Base-by-base conservation (phyloP, 148 eudicot genomes). In the Rhododendron ferrugineum region DNA sequence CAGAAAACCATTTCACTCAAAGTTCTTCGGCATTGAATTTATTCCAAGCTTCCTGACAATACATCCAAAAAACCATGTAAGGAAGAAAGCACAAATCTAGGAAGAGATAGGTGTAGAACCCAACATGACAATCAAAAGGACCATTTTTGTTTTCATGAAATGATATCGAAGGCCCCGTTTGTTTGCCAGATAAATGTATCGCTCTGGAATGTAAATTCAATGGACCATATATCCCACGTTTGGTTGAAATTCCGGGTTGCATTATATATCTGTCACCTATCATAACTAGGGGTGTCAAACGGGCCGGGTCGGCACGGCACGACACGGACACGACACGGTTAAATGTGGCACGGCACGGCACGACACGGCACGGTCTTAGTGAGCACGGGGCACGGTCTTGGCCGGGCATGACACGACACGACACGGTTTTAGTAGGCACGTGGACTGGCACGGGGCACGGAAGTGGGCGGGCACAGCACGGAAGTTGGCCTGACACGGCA, bases 21-120 rank as follows among this genome's bases (percentile, higher is more conserved):
- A 89, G 86, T 83, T 90, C 93, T 86, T 91, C 92, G 0, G 93
- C 82, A 73, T 86, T 90, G 86, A 90, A 91, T 84, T 91, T 91
- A 85, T 87, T 91, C 91, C 91, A 91, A 49, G 92, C 91, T 88
- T 91, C 93, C 93, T 91, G 74, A 83, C 22, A 37, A 34, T 22
- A 68, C 60, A 42, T 42, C 22, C 60, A 54, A 18, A 22, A 73
- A 4, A 11, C 28, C 46, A 73, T 34, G 42, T 23, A 60, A 76
- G 20, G n/a, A 56, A 16, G 26, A 64, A 44, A 15, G 20, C 16
- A 20, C 47, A 15, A 50, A 52, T 70, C 42, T 26, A 26, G 26
- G 26, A 52, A 28, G 42, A 6, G 44, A 49, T 11, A 22, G 30
- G 72, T 34, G 11, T 30, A 47, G 64, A 28, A 50, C 30, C 11